These are phyloP conservation scores for Candida arabinofermentans DNA, from an alignment of 805 yeast genomes.

Conservation along the genomic window DNA sequence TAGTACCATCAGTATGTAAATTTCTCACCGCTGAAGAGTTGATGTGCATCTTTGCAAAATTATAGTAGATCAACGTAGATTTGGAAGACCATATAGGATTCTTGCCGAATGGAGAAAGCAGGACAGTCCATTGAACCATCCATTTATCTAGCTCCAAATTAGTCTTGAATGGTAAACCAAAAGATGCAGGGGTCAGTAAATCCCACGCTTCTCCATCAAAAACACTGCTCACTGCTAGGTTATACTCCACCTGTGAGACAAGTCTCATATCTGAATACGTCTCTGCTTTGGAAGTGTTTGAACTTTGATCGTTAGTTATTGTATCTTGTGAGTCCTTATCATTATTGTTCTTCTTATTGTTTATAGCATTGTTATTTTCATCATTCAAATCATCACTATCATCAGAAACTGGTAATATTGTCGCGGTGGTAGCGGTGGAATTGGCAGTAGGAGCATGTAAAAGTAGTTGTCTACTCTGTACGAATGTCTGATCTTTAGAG, in stretches of 20 bases:
- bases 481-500: slow-evolving; percentile 40
- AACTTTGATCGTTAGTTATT: too few species aligned
- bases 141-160: slow-evolving; percentile 67
- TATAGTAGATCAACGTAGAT: slow-evolving; percentile 64
- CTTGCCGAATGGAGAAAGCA: slow-evolving; percentile 52
- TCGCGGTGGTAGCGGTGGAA: not conserved
- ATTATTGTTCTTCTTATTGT: not conserved
- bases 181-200: slow-evolving; percentile 51
- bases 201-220: slow-evolving; percentile 61
- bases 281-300: slow-evolving; percentile 4
- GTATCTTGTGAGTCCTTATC: slow-evolving; percentile 2
- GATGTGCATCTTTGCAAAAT: slow-evolving; percentile 72
- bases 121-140: slow-evolving; percentile 79
- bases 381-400: not conserved
- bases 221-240: slow-evolving; percentile 57
- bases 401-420: too few species aligned
- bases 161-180: slow-evolving; percentile 66
- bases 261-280: slow-evolving; percentile 48
- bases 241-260: slow-evolving; percentile 65
- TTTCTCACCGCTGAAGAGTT: slow-evolving; percentile 48
- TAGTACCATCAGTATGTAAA: slow-evolving; percentile 32
- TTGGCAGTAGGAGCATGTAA: slow-evolving; percentile 5
- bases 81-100: slow-evolving; percentile 63
- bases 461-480: slow-evolving; percentile 39
- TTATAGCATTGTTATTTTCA: too few species aligned